Evolutionary conservation across 2,329 filamentous ascomycete species (phyloP).

Genomic region (Penicillium sp.): DNA sequence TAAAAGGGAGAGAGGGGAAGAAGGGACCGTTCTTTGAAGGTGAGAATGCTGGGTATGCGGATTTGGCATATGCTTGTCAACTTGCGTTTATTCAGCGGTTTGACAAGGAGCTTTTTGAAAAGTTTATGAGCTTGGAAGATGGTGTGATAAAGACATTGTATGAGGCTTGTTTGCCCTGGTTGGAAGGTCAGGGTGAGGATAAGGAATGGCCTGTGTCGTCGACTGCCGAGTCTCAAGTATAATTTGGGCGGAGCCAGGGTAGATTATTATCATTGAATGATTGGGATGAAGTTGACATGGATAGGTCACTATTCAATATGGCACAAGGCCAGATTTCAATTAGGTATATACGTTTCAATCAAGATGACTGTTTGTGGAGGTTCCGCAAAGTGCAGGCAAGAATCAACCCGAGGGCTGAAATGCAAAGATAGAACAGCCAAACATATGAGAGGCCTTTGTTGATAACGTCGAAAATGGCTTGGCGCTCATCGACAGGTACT

Average conservation of each 20-base stretch:
- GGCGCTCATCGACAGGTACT: background rate
- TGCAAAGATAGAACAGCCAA: conserved; percentile 1
- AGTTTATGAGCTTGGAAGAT: conserved; percentile 21
- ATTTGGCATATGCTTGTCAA: conserved; percentile 26
- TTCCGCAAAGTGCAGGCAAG: background rate
- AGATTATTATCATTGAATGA: too few relatives aligned
- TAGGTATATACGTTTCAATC: background rate
- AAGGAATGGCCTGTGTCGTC: conserved; percentile 27
- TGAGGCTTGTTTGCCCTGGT: conserved; percentile 29
- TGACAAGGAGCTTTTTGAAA: conserved; percentile 22
- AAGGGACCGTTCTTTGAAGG: conserved; percentile 34
- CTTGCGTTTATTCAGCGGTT: conserved; percentile 25
- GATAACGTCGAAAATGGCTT: conserved; percentile 1
- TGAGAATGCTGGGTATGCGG: conserved; percentile 29
- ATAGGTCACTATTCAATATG: background rate
- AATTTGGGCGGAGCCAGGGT: background rate
- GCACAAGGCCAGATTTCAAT: background rate
- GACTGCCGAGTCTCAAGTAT: background rate
- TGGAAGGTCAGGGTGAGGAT: conserved; percentile 32
- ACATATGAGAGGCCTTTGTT: conserved; percentile 3
- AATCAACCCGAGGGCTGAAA: background rate
- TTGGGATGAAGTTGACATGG: too few relatives aligned
- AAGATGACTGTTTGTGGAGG: background rate
- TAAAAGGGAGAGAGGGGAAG: conserved; percentile 27
- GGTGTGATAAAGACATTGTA: conserved; percentile 28